Conservation (phyloP, 352 stramenopile species). For the Stephanocyclus meneghinianus region DNA sequence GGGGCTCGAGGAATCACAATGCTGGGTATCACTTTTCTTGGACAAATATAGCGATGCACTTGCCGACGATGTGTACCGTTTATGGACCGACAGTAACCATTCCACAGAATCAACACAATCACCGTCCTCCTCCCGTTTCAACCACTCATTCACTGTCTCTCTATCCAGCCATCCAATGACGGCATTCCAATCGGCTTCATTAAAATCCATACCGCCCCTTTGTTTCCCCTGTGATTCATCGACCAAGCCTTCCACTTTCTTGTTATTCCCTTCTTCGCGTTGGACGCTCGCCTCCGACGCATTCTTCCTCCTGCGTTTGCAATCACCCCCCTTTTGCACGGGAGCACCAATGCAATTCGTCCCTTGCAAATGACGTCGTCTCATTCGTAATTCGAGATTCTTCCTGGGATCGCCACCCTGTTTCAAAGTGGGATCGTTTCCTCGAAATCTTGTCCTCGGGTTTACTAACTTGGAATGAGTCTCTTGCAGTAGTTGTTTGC, state of each 20-base stretch:
- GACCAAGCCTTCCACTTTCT: background rate
- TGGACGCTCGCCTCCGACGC: background rate
- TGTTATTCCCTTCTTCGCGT: background rate
- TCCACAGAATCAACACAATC: conserved; percentile 5
- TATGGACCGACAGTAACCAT: conserved; percentile 28
- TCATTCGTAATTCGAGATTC: conserved; percentile 57
- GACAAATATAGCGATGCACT: no score
- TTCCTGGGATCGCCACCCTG: conserved; percentile 71
- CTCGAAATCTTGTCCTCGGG: conserved; percentile 50
- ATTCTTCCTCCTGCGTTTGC: background rate
- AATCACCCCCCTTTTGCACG: background rate
- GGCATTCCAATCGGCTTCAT: conserved; percentile 5
- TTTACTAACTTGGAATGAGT: conserved; percentile 26
- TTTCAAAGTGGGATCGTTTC: conserved; percentile 60
- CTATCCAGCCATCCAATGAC: conserved; percentile 37
- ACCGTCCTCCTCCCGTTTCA: conserved; percentile 8
- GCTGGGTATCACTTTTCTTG: background rate
- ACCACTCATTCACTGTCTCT: conserved; percentile 27
- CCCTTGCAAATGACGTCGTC: background rate
- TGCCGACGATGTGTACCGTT: background rate
- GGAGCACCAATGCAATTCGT: background rate
- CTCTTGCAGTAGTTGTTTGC: conserved; percentile 31
- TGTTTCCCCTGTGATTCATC: background rate
- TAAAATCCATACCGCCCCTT: background rate
- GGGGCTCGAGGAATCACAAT: background rate